These are phyloP conservation scores for Kalanchoe fedtschenkoi DNA, from an alignment of 164 flowering plant genomes.

Conservation along the genomic window DNA sequence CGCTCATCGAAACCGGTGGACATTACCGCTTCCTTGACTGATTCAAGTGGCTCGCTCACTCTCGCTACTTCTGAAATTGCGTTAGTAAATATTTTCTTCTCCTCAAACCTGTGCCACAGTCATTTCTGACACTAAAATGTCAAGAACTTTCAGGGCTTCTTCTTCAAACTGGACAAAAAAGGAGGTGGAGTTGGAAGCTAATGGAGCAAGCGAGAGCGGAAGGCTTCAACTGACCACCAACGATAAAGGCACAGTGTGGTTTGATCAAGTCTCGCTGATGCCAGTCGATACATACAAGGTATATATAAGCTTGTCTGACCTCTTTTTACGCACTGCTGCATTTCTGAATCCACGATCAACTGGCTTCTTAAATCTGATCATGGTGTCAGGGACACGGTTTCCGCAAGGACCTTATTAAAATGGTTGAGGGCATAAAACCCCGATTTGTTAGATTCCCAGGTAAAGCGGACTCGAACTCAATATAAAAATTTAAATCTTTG, in stretches of 20 bases:
- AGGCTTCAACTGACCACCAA: conserved; percentile 72
- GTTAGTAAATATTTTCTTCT: conserved; percentile 27
- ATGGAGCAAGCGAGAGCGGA: conserved; percentile 44
- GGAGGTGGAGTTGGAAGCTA: conserved; percentile 49
- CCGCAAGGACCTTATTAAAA: conserved; percentile 51
- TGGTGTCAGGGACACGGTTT: conserved; percentile 79
- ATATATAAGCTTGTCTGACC: not conserved
- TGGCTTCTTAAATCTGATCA: not conserved
- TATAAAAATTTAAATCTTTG: no score
- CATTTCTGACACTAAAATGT: not conserved
- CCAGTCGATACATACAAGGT: conserved; percentile 86
- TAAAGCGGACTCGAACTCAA: conserved; percentile 17
- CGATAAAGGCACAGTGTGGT: conserved; percentile 65
- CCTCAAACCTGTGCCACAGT: not conserved
- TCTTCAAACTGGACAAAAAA: conserved; percentile 64
- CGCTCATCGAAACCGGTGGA: conserved; percentile 48
- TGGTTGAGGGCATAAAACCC: conserved; percentile 62
- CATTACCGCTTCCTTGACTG: conserved; percentile 51
- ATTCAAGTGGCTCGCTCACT: conserved; percentile 37
- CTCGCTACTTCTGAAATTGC: conserved; percentile 42
- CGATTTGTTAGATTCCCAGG: conserved; percentile 93
- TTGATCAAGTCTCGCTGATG: conserved; percentile 91
- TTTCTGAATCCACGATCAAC: not conserved
- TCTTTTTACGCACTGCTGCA: not conserved
- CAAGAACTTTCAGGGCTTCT: conserved; percentile 32